Conservation (phyloP, 495 filamentous ascomycete species). For the Xylaria intraflava region DNA sequence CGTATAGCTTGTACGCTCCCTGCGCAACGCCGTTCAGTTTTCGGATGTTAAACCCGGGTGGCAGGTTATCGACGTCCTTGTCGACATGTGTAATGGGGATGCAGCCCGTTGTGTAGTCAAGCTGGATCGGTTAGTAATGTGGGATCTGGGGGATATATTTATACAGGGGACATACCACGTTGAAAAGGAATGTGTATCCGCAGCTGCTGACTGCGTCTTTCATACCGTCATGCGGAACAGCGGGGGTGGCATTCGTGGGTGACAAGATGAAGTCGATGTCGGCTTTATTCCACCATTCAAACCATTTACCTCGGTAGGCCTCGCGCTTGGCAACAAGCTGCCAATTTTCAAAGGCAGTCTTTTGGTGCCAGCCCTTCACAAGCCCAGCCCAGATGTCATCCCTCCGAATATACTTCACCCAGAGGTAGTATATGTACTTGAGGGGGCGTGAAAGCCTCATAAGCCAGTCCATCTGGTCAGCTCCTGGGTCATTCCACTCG, state of each 20-base stretch:
- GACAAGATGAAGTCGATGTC: slow-evolving; percentile 74
- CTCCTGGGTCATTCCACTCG: slow-evolving; percentile 77
- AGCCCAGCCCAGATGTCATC: slow-evolving; percentile 75
- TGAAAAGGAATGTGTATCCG: slow-evolving; percentile 95
- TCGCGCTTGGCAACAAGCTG: slow-evolving; percentile 70
- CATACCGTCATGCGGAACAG: slow-evolving; percentile 84
- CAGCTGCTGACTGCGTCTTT: slow-evolving; percentile 78
- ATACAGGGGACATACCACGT: slow-evolving; percentile 51
- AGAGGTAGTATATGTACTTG: slow-evolving; percentile 83
- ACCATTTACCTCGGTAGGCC: slow-evolving; percentile 66
- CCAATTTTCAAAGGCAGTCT: slow-evolving; percentile 73
- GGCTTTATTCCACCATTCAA: slow-evolving; percentile 71
- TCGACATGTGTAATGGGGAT: slow-evolving; percentile 85
- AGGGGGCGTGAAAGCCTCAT: slow-evolving; percentile 67
- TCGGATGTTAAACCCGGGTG: slow-evolving; percentile 49
- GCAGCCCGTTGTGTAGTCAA: slow-evolving; percentile 84
- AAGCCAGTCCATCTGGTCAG: slow-evolving; percentile 61
- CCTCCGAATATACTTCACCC: slow-evolving; percentile 71
- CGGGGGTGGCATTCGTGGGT: slow-evolving; percentile 85
- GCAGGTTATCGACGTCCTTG: slow-evolving; percentile 56
- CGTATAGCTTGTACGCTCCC: slow-evolving; percentile 84
- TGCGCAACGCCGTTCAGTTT: slow-evolving; percentile 69
- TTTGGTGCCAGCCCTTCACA: slow-evolving; percentile 61
- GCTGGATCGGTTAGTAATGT: slow-evolving; percentile 28
- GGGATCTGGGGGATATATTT: neutral